Conservation (phyloP, 2,329 filamentous ascomycete species). For the Fusarium fracticaudum region DNA sequence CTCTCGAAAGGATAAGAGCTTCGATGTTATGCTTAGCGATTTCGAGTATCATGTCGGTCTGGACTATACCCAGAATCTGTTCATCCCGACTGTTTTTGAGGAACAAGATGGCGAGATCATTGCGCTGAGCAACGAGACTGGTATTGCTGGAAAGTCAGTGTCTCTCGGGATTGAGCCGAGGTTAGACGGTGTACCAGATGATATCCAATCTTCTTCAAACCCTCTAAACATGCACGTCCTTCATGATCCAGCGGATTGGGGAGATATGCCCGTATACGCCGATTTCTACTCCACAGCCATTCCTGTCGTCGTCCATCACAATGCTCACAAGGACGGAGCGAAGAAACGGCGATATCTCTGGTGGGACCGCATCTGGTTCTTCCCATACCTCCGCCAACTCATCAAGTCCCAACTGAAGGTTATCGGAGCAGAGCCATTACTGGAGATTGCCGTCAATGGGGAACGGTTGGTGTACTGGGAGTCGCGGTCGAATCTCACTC, state of each 20-base stretch:
- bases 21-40: not conserved
- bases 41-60: conserved; percentile 36
- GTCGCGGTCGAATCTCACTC: not conserved
- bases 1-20: not conserved
- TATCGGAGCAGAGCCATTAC: not conserved
- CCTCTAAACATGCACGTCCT: not conserved
- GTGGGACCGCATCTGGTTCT: conserved; percentile 38
- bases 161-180: not conserved
- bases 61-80: conserved; percentile 31
- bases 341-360: conserved; percentile 23
- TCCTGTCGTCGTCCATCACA: conserved; percentile 35
- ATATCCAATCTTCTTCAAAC: conserved; percentile 1
- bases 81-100: conserved; percentile 32
- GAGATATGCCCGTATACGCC: conserved; percentile 26
- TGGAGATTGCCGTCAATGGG: not conserved
- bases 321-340: conserved; percentile 20
- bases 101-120: conserved; percentile 33
- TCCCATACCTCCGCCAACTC: conserved; percentile 22
- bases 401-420: not conserved
- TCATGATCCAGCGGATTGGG: conserved; percentile 4
- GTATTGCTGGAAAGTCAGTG: conserved; percentile 12
- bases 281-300: conserved; percentile 33
- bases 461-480: conserved; percentile 15
- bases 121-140: conserved; percentile 9
- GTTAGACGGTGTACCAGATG: conserved; percentile 5